phyloP scores from a whole-genome alignment of 2,329 filamentous ascomycete genomes.

The Byssothecium circinans region DNA sequence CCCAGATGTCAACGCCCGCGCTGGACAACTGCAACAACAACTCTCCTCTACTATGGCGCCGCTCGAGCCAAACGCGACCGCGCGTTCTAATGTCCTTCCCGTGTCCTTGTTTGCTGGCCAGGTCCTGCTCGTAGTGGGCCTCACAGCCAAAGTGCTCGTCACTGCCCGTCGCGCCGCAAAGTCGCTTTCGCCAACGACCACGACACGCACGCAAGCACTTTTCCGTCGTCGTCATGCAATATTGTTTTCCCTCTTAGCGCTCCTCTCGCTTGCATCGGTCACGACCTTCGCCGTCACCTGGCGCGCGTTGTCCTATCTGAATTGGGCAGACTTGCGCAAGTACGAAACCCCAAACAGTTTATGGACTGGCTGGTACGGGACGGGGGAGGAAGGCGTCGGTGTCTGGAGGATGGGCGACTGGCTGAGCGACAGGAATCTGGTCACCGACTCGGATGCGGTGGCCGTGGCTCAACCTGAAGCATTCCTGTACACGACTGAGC shows the following conservation, averaged over 20 bases:
- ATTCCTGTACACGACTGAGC: constrained; percentile 66
- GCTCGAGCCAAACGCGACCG: constrained; percentile 32
- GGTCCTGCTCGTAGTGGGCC: constrained; percentile 31
- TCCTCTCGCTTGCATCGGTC: constrained; percentile 50
- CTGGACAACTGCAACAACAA: too few relatives aligned
- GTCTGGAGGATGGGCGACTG: constrained; percentile 52
- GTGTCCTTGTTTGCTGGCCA: constrained; percentile 37
- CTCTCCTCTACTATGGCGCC: constrained; percentile 40
- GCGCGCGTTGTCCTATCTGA: constrained; percentile 52
- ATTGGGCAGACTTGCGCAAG: constrained; percentile 52
- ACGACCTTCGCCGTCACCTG: constrained; percentile 50
- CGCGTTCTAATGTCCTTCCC: constrained; percentile 38
- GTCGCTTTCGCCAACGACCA: constrained; percentile 35
- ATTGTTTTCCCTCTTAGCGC: constrained; percentile 50
- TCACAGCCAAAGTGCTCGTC: constrained; percentile 33
- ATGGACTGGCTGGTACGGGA: constrained; percentile 44
- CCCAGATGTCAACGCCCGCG: too few relatives aligned
- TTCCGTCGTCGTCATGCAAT: constrained; percentile 35
- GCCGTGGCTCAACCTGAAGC: constrained; percentile 58
- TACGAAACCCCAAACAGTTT: constrained; percentile 47
- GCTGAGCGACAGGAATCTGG: constrained; percentile 57
- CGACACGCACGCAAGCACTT: constrained; percentile 36
- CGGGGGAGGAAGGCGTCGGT: constrained; percentile 35
- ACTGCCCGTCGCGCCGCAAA: constrained; percentile 35
- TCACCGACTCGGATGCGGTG: constrained; percentile 57